A percentile compares a stretch with the other conserved stretches of the same genome.
phyloP scores from a whole-genome alignment of 257 asterid genomes.

The Solanum sitiens region DNA sequence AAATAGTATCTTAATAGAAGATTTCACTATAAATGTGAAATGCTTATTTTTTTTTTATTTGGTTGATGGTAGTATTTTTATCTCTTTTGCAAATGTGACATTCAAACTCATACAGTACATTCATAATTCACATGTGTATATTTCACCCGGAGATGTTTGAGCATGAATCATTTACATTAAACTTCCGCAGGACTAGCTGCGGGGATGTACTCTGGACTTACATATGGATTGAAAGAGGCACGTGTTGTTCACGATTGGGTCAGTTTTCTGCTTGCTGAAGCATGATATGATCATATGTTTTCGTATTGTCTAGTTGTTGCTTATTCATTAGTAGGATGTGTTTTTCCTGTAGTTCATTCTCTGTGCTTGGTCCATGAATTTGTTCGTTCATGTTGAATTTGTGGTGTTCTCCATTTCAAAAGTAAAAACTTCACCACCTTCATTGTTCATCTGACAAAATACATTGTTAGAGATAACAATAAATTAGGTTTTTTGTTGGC shows the following conservation, averaged over 20 bases:
- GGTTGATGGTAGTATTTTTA: neutral
- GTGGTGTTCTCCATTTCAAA: neutral
- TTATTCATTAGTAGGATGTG: neutral
- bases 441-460: neutral
- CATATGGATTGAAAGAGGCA: slow-evolving; percentile 79
- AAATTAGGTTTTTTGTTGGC: neutral
- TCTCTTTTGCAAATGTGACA: neutral
- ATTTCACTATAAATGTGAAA: neutral
- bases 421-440: neutral
- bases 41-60: neutral
- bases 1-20: neutral
- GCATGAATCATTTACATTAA: neutral
- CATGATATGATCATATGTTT: neutral
- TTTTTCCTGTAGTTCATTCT: neutral
- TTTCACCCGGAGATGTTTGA: neutral
- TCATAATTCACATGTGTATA: neutral
- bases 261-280: neutral
- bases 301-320: neutral
- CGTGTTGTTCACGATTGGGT: slow-evolving; percentile 94
- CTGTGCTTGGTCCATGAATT: neutral
- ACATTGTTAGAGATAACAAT: neutral
- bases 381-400: neutral
- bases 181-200: slow-evolving; percentile 68
- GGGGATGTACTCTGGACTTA: slow-evolving; percentile 78
- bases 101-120: neutral